Percentiles rank a stretch among this genome's conserved stretches.
These are phyloP conservation scores for Alloteropsis angusta DNA, from an alignment of 202 grass and related monocot genomes.

Conservation along the genomic window DNA sequence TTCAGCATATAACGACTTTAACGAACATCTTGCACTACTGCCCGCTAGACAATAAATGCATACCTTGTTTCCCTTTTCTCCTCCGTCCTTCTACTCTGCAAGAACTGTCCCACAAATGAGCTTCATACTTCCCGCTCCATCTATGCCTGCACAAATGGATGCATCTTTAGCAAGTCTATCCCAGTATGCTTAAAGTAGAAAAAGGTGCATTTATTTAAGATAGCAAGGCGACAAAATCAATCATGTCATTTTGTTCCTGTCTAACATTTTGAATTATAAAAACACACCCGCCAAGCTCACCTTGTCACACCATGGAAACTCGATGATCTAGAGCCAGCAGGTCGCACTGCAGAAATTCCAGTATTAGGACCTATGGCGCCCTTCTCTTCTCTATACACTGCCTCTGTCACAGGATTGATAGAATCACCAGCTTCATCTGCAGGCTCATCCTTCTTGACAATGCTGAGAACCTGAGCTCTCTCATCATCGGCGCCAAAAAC, in stretches of 20 bases:
- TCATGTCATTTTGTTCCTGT: background rate
- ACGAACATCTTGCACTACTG: background rate
- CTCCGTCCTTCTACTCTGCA: conserved; percentile 64
- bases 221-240: background rate
- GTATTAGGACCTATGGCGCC: background rate
- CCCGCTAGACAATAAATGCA: conserved; percentile 4
- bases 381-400: conserved; percentile 18
- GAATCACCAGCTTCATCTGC: conserved; percentile 14
- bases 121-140: conserved; percentile 91
- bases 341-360: conserved; percentile 2
- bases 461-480: conserved; percentile 7
- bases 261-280: background rate
- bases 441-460: conserved; percentile 49
- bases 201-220: background rate
- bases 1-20: background rate
- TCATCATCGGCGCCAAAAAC: background rate
- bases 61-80: conserved; percentile 70
- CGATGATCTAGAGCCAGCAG: conserved; percentile 48
- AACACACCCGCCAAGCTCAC: conserved; percentile 25
- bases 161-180: background rate
- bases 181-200: background rate
- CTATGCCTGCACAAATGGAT: conserved; percentile 64
- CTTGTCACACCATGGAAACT: conserved; percentile 84
- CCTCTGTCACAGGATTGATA: conserved; percentile 13
- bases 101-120: conserved; percentile 84